Conservation (phyloP, 495 filamentous ascomycete species). For the Astrothelium macrocarpum region DNA sequence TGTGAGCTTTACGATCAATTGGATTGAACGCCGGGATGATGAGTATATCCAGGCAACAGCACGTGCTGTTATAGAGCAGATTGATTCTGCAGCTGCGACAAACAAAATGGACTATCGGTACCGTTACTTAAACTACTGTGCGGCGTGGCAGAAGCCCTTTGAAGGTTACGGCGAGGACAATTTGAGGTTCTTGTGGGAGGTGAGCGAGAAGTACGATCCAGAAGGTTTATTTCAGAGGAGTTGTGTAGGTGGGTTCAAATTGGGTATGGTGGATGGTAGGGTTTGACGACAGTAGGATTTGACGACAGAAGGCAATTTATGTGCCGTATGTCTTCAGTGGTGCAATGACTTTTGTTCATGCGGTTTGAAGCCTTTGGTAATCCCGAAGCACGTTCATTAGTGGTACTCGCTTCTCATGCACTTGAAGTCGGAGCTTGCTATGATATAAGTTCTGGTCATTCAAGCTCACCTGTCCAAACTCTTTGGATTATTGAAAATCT, state of each 20-base stretch:
- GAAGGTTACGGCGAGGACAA: slow-evolving; percentile 40
- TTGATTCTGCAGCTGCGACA: slow-evolving; percentile 24
- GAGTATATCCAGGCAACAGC: slow-evolving; percentile 24
- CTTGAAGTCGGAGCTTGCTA: no score
- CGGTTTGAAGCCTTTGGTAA: no score
- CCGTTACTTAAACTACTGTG: slow-evolving; percentile 37
- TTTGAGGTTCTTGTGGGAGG: slow-evolving; percentile 27
- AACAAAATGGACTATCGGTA: slow-evolving; percentile 25
- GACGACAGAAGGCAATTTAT: no score
- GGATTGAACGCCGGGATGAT: slow-evolving; percentile 25
- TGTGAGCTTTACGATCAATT: slow-evolving; percentile 29
- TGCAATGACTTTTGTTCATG: no score
- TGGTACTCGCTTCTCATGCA: no score
- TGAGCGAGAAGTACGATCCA: slow-evolving; percentile 43
- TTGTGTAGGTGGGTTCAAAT: background rate
- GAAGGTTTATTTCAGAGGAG: slow-evolving; percentile 39
- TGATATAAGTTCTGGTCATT: no score
- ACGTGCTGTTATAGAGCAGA: slow-evolving; percentile 22
- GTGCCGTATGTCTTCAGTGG: no score
- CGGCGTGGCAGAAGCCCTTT: slow-evolving; percentile 37
- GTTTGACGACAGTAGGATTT: background rate
- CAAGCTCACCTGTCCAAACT: no score
- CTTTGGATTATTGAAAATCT: no score
- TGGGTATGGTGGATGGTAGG: background rate
- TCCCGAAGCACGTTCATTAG: no score